A percentile compares a stretch with the other conserved stretches of the same genome.
Conservation (phyloP, 371 early-diverging fungal genomes). For the Mortierella sp. region DNA sequence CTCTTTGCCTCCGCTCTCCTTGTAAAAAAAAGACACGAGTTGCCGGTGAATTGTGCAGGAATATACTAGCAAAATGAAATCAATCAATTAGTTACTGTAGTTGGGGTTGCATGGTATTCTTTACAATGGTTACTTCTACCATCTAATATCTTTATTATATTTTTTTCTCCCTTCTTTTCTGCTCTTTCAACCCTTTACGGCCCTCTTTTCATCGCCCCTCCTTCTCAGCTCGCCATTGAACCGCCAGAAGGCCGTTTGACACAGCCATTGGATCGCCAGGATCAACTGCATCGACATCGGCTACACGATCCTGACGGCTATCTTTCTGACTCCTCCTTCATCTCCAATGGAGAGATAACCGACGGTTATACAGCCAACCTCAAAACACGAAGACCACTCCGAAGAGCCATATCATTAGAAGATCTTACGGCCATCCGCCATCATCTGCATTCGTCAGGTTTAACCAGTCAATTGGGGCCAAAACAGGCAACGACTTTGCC, state of each 20-base stretch:
- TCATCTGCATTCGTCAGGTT: conserved; percentile 15
- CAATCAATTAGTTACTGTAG: no score
- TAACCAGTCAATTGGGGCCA: neutral
- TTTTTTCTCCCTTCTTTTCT: neutral
- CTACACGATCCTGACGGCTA: conserved; percentile 40
- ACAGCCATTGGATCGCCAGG: neutral
- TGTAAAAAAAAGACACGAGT: no score
- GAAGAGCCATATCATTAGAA: conserved; percentile 49
- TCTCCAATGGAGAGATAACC: conserved; percentile 35
- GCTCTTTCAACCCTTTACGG: neutral
- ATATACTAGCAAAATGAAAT: no score
- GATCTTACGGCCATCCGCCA: conserved; percentile 30
- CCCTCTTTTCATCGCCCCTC: neutral
- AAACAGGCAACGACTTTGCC: neutral
- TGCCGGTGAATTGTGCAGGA: no score
- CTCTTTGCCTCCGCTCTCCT: no score
- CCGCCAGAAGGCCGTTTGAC: conserved; percentile 18
- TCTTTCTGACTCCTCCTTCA: conserved; percentile 30
- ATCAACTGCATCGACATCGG: conserved; percentile 7
- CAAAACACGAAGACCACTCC: conserved; percentile 24
- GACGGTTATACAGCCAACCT: conserved; percentile 14
- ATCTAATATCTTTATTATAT: neutral
- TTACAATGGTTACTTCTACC: neutral
- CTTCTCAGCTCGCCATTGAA: conserved; percentile 23
- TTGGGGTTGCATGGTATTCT: no score